Percentiles rank a stretch among this genome's conserved stretches.
These are phyloP conservation scores for Eucommia ulmoides DNA, from an alignment of 257 asterid genomes.

Conservation along the genomic window DNA sequence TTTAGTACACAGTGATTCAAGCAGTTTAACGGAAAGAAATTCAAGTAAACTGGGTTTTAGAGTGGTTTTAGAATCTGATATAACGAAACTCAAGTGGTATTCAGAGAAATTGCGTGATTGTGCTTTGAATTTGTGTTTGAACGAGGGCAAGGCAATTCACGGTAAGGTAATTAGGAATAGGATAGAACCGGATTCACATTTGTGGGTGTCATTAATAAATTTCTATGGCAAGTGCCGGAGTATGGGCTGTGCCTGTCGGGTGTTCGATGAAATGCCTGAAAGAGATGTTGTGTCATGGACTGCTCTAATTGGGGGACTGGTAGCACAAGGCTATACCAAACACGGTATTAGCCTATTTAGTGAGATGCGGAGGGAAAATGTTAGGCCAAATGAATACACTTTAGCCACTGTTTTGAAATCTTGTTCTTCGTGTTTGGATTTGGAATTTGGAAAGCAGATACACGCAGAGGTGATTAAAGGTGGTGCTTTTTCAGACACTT, in stretches of 20 bases:
- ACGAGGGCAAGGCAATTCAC: constrained; percentile 55
- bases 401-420: constrained; percentile 65
- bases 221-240: constrained; percentile 64
- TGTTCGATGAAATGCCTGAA: constrained; percentile 39
- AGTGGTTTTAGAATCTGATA: constrained; percentile 9
- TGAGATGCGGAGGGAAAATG: constrained; percentile 51
- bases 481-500: constrained; percentile 48
- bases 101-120: constrained; percentile 44
- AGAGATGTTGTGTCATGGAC: constrained; percentile 79
- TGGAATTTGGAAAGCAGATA: constrained; percentile 60
- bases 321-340: constrained; percentile 48
- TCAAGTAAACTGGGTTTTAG: constrained; percentile 5
- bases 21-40: constrained; percentile 2
- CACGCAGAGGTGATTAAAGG: constrained; percentile 61
- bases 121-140: constrained; percentile 24
- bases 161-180: constrained; percentile 40
- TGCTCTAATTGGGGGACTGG: constrained; percentile 66
- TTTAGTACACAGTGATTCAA: constrained; percentile 9
- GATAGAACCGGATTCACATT: constrained; percentile 45
- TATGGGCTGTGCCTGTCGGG: constrained; percentile 22
- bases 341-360: constrained; percentile 43
- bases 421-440: constrained; percentile 48
- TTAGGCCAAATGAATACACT: constrained; percentile 69
- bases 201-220: constrained; percentile 65
- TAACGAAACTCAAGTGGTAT: constrained; percentile 34